Evolutionary conservation across 768 basidiomycete genomes (phyloP), one percentile per base, ranked within the genome.

Genomic region (Lyophyllum shimeji): DNA sequence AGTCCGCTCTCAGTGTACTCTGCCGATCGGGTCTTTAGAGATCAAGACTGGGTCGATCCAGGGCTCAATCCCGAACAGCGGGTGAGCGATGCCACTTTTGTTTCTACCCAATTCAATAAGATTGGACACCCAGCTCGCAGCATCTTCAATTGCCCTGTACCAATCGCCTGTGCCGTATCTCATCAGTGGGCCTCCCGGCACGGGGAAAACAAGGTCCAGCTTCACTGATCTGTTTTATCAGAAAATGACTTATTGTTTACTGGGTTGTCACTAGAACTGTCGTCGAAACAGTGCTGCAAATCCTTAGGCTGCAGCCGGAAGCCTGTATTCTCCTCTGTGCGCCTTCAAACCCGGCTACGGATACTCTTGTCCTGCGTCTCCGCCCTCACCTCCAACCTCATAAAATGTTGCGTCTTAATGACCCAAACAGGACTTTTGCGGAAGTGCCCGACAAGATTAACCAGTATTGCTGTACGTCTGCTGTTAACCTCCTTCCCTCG

Each of bases 301-400:
- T 81, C n/a, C 71, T 80, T 18, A 71, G 71, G n/a, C 61, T 73
- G 6, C 77, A 78, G 55, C 74, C 77, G 0, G 73, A 79, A 51
- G 74, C 79, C 1, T 76, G 71, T 56, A 75, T 82, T 44, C 70
- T 82, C 25, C 70, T 82, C 12, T 81, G 78, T 46, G 79, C 80
- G 0, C 80, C 79, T 1, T 82, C 80, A 1, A 79, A 81, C 56
- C 73, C 78, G 7, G 80, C 80, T 2, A 79, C 79, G 5, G 79
- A 82, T 61, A 81, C 78, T 0, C 70, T 82, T 6, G 77, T 72
- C 13, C 59, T 72, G 42, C 70, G 80, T 15, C 70, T 80, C 9
- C 68, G 73, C 40, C 63, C 60, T 5, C 63, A 70, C 33, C 69
- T 82, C 3, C 61, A 63, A 6, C 80, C 76, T 6, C 60, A 74